These are phyloP conservation scores for Benincasa hispida DNA, from an alignment of 306 rosid genomes.

Conservation along the genomic window DNA sequence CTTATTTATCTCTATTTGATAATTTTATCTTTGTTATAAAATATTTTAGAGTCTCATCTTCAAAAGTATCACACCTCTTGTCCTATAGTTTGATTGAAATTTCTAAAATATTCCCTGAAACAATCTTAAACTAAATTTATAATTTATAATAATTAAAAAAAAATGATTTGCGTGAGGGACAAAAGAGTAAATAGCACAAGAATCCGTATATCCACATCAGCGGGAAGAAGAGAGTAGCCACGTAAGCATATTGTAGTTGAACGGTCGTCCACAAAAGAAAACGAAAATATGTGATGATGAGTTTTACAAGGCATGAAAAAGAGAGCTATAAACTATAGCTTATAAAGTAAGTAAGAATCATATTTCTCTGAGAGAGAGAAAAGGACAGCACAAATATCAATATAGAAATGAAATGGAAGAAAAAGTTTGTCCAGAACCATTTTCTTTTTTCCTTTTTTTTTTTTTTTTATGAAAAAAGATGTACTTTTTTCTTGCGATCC, in stretches of 20 bases:
- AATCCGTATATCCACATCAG: not conserved
- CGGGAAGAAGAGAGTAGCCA: not conserved
- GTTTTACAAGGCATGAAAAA: not conserved
- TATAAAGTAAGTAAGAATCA: not conserved
- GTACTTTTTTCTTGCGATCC: not conserved
- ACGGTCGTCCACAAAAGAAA: not conserved
- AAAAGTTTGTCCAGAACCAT: not conserved
- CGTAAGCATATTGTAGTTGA: not conserved
- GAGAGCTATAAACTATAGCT: not conserved
- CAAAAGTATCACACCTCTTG: too few relatives aligned
- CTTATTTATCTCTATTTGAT: too few relatives aligned
- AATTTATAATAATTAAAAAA: too few relatives aligned
- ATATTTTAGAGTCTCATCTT: too few relatives aligned
- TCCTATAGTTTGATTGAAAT: too few relatives aligned
- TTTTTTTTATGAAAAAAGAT: too few relatives aligned
- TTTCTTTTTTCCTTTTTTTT: too few relatives aligned
- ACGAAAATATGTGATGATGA: not conserved
- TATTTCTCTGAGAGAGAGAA: not conserved
- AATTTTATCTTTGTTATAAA: too few relatives aligned
- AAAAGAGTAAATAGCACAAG: too few relatives aligned
- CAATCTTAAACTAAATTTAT: too few relatives aligned
- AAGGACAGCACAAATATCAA: conserved; percentile 1
- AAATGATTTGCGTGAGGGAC: too few relatives aligned
- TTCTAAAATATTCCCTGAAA: too few relatives aligned
- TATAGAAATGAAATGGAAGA: not conserved